A percentile compares a stretch with the other conserved stretches of the same genome.
Conservation (phyloP, 805 yeast species). For the Cyberlindnera suaveolens region DNA sequence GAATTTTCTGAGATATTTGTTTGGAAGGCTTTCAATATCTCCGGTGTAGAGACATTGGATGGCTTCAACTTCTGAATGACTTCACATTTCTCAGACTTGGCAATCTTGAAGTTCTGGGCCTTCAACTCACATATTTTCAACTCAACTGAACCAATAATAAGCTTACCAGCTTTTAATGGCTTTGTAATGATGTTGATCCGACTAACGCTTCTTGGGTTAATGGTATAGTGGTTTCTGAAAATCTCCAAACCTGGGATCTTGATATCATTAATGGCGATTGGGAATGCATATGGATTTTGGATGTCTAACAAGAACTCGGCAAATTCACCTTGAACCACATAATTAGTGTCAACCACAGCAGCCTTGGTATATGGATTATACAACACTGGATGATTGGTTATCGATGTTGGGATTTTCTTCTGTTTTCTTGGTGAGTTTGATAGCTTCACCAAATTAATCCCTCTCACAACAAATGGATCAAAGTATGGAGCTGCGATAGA, state of each 20-base stretch:
- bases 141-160: slow-evolving; percentile 44
- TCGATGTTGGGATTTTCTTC: slow-evolving; percentile 5
- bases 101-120: slow-evolving; percentile 37
- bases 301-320: slow-evolving; percentile 50
- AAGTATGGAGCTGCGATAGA: slow-evolving; percentile 45
- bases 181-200: slow-evolving; percentile 38
- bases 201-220: slow-evolving; percentile 33
- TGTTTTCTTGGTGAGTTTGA: slow-evolving; percentile 21
- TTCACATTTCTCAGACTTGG: slow-evolving; percentile 25
- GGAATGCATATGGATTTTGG: slow-evolving; percentile 79
- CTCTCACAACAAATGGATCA: slow-evolving; percentile 65
- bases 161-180: slow-evolving; percentile 42
- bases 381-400: slow-evolving; percentile 32
- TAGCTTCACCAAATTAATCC: slow-evolving; percentile 31
- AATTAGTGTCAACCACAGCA: slow-evolving; percentile 18
- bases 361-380: slow-evolving; percentile 51
- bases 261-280: slow-evolving; percentile 51
- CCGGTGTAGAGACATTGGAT: background rate
- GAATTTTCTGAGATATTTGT: slow-evolving; percentile 13
- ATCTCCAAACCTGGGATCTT: slow-evolving; percentile 29
- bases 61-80: slow-evolving; percentile 24
- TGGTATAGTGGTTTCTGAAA: slow-evolving; percentile 24
- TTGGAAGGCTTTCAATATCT: slow-evolving; percentile 7
- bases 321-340: slow-evolving; percentile 56
- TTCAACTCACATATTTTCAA: slow-evolving; percentile 47